These are phyloP conservation scores for Ogataea polymorpha DNA, from an alignment of 805 yeast species.

Conservation along the genomic window DNA sequence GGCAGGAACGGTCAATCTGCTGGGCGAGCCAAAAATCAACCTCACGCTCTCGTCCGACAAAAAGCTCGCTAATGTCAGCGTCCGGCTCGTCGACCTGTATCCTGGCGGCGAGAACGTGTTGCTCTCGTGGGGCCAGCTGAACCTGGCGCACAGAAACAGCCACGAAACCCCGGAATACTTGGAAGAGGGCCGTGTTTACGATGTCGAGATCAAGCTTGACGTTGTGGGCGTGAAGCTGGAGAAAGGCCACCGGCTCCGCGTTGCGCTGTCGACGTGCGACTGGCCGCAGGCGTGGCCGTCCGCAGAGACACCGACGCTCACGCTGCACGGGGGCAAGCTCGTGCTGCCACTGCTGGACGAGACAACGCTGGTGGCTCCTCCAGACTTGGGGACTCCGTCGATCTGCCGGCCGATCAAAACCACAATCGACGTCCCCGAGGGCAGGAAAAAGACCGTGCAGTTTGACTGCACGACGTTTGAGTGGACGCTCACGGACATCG, in stretches of 20 bases:
- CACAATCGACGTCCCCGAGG: conserved; percentile 26
- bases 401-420: conserved; percentile 30
- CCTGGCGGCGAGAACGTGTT: conserved; percentile 36
- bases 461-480: conserved; percentile 35
- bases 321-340: conserved; percentile 32
- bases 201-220: conserved; percentile 36
- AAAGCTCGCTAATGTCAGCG: conserved; percentile 38
- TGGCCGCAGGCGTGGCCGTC: conserved; percentile 51
- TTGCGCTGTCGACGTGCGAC: conserved; percentile 43
- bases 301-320: conserved; percentile 38
- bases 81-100: conserved; percentile 39
- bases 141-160: conserved; percentile 40
- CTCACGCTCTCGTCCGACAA: conserved; percentile 36
- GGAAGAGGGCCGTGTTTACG: conserved; percentile 32
- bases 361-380: conserved; percentile 18
- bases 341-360: conserved; percentile 30
- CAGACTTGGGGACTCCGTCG: conserved; percentile 30
- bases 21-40: conserved; percentile 39
- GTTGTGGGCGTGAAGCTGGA: conserved; percentile 37
- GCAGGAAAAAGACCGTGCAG: conserved; percentile 25
- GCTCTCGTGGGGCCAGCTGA: conserved; percentile 46
- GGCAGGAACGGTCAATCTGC: conserved; percentile 24
- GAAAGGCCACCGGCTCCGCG: conserved; percentile 38
- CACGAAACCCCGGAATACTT: conserved; percentile 40
- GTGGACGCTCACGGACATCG: conserved; percentile 35